A percentile compares a stretch with the other conserved stretches of the same genome.
Conservation (phyloP, 148 eudicot genomes). For the Heliamphora exappendiculata region DNA sequence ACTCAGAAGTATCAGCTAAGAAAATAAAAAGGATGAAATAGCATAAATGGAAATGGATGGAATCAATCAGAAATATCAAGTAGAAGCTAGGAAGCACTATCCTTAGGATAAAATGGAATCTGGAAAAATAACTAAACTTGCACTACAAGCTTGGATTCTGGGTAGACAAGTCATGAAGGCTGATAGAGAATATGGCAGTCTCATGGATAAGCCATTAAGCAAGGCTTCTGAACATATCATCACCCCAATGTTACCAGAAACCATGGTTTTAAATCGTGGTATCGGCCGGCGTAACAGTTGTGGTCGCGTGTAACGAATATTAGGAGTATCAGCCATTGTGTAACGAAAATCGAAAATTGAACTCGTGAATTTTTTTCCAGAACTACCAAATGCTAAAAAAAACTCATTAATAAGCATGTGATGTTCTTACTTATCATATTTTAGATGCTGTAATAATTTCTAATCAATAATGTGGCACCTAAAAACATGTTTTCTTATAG, state of each 20-base stretch:
- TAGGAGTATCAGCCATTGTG: too few relatives aligned
- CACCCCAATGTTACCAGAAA: background rate
- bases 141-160: background rate
- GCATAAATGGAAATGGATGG: background rate
- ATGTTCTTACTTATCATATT: too few relatives aligned
- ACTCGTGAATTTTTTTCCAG: background rate
- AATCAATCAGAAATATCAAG: background rate
- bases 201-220: background rate
- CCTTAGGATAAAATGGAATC: background rate
- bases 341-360: background rate
- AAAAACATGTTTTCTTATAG: too few relatives aligned
- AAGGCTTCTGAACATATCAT: background rate
- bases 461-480: too few relatives aligned
- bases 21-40: too few relatives aligned
- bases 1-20: too few relatives aligned
- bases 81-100: background rate
- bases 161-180: background rate
- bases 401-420: too few relatives aligned
- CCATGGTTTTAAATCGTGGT: too few relatives aligned
- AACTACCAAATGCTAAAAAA: too few relatives aligned
- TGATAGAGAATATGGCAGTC: background rate
- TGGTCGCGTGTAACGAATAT: too few relatives aligned
- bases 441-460: too few relatives aligned
- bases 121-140: background rate
- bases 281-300: too few relatives aligned